Percentiles rank a stretch among this genome's conserved stretches.
Evolutionary conservation across 2,329 filamentous ascomycete species (phyloP).

Genomic region (Phialophora tarda): DNA sequence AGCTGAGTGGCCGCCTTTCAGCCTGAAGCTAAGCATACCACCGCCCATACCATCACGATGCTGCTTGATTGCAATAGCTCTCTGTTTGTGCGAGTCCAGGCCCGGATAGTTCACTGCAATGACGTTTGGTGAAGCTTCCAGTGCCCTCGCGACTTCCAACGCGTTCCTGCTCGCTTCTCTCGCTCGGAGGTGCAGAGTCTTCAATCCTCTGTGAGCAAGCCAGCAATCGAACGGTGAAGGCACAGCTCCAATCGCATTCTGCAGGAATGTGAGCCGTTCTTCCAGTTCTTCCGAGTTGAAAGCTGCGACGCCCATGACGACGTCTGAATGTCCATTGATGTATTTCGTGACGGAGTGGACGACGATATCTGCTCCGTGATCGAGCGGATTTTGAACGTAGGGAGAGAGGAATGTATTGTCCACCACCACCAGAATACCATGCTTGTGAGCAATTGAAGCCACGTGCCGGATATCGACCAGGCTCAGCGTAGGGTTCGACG

Average conservation of each 20-base stretch:
- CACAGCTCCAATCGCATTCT: constrained; percentile 96
- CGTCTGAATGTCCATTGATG: constrained; percentile 96
- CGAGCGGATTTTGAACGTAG: constrained; percentile 94
- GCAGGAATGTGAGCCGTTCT: constrained; percentile 81
- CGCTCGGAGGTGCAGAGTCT: constrained; percentile 92
- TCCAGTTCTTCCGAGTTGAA: constrained; percentile 86
- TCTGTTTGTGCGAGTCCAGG: constrained; percentile 83
- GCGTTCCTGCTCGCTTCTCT: constrained; percentile 85
- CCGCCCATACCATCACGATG: constrained; percentile 94
- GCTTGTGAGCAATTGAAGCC: constrained; percentile 78
- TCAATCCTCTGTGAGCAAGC: constrained; percentile 95
- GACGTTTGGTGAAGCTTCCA: constrained; percentile 81
- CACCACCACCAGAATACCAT: constrained; percentile 93
- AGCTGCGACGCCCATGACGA: constrained; percentile 95
- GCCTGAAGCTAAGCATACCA: constrained; percentile 96
- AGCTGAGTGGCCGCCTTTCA: constrained; percentile 81
- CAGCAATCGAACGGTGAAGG: constrained; percentile 96
- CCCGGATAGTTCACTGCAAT: constrained; percentile 95
- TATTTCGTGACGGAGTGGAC: constrained; percentile 98
- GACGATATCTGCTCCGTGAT: constrained; percentile 94
- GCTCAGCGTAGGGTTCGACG: constrained; percentile 90
- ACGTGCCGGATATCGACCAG: constrained; percentile 92
- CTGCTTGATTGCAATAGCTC: constrained; percentile 82
- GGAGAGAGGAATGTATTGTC: constrained; percentile 98
- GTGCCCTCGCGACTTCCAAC: constrained; percentile 72